These are phyloP conservation scores for Naganishia onofrii DNA, from an alignment of 768 basidiomycete genomes.

Conservation along the genomic window DNA sequence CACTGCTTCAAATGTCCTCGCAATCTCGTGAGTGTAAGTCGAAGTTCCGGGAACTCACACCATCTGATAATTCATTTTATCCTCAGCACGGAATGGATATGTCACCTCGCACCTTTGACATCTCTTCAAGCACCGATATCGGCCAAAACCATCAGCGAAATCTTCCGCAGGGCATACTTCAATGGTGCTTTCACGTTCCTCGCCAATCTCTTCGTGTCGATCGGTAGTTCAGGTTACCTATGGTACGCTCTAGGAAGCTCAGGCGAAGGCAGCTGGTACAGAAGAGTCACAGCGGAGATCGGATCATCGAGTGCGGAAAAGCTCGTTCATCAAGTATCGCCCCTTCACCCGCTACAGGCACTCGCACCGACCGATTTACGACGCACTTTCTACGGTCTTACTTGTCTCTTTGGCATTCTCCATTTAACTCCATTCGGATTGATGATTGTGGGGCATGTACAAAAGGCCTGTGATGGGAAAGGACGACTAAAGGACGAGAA, in stretches of 20 bases:
- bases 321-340: background rate
- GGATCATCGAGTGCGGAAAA: background rate
- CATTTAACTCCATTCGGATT: slow-evolving; percentile 30
- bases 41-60: no score
- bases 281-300: background rate
- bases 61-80: no score
- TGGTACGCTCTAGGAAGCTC: slow-evolving; percentile 9
- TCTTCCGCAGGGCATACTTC: slow-evolving; percentile 28
- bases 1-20: slow-evolving; percentile 27
- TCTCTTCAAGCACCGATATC: slow-evolving; percentile 28
- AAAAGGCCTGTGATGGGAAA: slow-evolving; percentile 16
- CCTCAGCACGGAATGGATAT: slow-evolving; percentile 28
- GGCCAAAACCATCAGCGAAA: slow-evolving; percentile 28
- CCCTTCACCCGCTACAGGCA: slow-evolving; percentile 11
- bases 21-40: slow-evolving; percentile 21
- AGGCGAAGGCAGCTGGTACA: slow-evolving; percentile 1
- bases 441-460: slow-evolving; percentile 27
- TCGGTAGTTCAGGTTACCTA: slow-evolving; percentile 22
- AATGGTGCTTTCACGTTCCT: slow-evolving; percentile 33
- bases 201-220: slow-evolving; percentile 24
- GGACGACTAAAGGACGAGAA: slow-evolving; percentile 26
- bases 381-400: slow-evolving; percentile 28
- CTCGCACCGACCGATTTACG: slow-evolving; percentile 19
- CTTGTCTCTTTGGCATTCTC: slow-evolving; percentile 30
- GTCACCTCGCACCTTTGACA: slow-evolving; percentile 30